Evolutionary conservation across 371 early-diverging fungal species (phyloP).

Genomic region (Mortierella polycephala): DNA sequence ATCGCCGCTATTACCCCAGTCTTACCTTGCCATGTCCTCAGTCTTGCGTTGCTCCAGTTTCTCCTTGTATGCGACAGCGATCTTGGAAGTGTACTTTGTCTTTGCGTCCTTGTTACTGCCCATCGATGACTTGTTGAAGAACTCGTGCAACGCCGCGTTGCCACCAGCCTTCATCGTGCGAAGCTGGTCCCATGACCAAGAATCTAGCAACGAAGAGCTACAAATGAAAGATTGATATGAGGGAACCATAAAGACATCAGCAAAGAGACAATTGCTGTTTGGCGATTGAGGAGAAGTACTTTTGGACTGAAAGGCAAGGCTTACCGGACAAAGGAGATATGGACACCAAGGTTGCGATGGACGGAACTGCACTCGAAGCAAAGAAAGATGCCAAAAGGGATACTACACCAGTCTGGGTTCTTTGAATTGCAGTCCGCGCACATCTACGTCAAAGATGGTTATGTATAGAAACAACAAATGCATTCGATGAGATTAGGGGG

Average conservation of each 20-base stretch:
- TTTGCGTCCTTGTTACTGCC: slow-evolving; percentile 78
- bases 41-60: slow-evolving; percentile 77
- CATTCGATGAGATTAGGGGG: background rate
- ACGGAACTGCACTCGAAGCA: slow-evolving; percentile 98
- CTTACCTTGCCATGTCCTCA: slow-evolving; percentile 77
- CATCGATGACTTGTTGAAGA: slow-evolving; percentile 69
- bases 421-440: slow-evolving; percentile 98
- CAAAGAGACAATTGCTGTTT: background rate
- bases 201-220: slow-evolving; percentile 89
- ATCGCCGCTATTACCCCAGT: slow-evolving; percentile 79
- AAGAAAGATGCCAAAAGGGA: slow-evolving; percentile 97
- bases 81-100: slow-evolving; percentile 82
- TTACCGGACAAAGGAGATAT: slow-evolving; percentile 96
- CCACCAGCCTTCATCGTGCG: slow-evolving; percentile 94
- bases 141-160: slow-evolving; percentile 82
- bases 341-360: slow-evolving; percentile 95
- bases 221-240: background rate
- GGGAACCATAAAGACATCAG: background rate
- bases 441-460: slow-evolving; percentile 56
- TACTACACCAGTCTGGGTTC: slow-evolving; percentile 98
- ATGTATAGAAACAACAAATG: no score
- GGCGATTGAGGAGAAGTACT: background rate
- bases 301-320: background rate
- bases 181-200: slow-evolving; percentile 96
- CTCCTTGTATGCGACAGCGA: slow-evolving; percentile 87